phyloP scores from a whole-genome alignment of 257 asterid species.

The Prunella vulgaris region DNA sequence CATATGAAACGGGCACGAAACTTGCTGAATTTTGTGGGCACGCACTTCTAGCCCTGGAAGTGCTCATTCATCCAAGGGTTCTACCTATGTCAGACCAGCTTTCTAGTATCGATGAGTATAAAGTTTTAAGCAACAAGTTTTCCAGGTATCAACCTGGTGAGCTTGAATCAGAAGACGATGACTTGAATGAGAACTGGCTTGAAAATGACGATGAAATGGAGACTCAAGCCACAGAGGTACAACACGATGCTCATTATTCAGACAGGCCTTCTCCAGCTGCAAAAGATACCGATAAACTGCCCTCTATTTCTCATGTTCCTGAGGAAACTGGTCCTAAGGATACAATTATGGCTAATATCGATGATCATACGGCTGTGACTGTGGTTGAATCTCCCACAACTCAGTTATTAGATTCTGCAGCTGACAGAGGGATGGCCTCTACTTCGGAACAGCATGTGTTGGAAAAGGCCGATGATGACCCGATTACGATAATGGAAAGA shows the following conservation, averaged over 20 bases:
- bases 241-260: slow-evolving; percentile 12
- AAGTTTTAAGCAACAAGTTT: slow-evolving; percentile 25
- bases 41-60: slow-evolving; percentile 70
- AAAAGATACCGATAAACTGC: slow-evolving; percentile 15
- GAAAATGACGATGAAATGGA: slow-evolving; percentile 39
- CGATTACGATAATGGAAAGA: slow-evolving; percentile 16
- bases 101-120: slow-evolving; percentile 21
- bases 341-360: slow-evolving; percentile 18
- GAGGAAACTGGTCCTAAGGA: slow-evolving; percentile 15
- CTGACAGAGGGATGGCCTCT: slow-evolving; percentile 7
- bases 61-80: slow-evolving; percentile 71
- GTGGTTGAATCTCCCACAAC: slow-evolving; percentile 39
- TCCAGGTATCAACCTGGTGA: slow-evolving; percentile 29
- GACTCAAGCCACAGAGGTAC: slow-evolving; percentile 26
- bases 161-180: slow-evolving; percentile 51
- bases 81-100: slow-evolving; percentile 45
- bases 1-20: slow-evolving; percentile 51
- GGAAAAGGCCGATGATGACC: slow-evolving; percentile 20
- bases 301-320: slow-evolving; percentile 11
- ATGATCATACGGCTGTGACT: slow-evolving; percentile 35
- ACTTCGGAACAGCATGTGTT: slow-evolving; percentile 19
- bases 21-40: slow-evolving; percentile 53
- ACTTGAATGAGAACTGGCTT: slow-evolving; percentile 50
- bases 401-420: slow-evolving; percentile 15
- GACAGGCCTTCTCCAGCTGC: slow-evolving; percentile 19